Base-by-base conservation (phyloP, 352 stramenopile genomes). In the Phytophthora pinifolia region DNA sequence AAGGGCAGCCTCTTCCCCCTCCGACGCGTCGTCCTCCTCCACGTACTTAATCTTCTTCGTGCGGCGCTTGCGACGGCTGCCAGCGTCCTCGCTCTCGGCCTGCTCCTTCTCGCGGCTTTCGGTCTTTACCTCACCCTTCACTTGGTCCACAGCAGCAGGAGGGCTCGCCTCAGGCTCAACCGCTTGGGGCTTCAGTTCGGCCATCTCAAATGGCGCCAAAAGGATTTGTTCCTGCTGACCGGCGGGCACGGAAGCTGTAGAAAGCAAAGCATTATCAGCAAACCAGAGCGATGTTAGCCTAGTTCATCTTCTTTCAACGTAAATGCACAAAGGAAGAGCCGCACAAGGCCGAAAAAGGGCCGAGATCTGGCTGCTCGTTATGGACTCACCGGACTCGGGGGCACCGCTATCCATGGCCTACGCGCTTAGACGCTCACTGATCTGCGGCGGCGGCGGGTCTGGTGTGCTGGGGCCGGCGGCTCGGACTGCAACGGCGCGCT, bases 1-100 rank as follows among this genome's bases (percentile, higher is more conserved):
- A 9, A 72, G 59, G 2, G 82, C 46, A 4, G 62, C 52, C 33
- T 86, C 64, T 54, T 94, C 84, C 39, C 64, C 77, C 37, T 94
- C 84, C 2, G 81, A 94, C 2, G 78, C 44, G 34, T 74, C 68
- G 47, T 88, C 84, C 0, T 92, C 82, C 22, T 89, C 74, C 34
- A 89, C 73, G 59, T 94, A 94, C 47, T 84, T 92, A 18, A 94
- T 54, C 30, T 68, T 70, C 60, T 91, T 92, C 32, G 54, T 67
- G 30, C 76, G 79, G 22, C 78, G 70, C 31, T 75, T 74, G 5
- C 75, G 70, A 8, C 76, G 59, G 17, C 56, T 59, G 30, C 36
- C 38, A 37, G 59, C 27, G 22, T 65, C 46, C 39, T 62, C 45
- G 9, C 8, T 52, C 41, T 67, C 65, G 6, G 9, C 32, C 34